Evolutionary conservation across 1,139 yeast genomes (phyloP), one percentile per base, ranked within the genome.

Genomic region (Debaryomyces sp.): DNA sequence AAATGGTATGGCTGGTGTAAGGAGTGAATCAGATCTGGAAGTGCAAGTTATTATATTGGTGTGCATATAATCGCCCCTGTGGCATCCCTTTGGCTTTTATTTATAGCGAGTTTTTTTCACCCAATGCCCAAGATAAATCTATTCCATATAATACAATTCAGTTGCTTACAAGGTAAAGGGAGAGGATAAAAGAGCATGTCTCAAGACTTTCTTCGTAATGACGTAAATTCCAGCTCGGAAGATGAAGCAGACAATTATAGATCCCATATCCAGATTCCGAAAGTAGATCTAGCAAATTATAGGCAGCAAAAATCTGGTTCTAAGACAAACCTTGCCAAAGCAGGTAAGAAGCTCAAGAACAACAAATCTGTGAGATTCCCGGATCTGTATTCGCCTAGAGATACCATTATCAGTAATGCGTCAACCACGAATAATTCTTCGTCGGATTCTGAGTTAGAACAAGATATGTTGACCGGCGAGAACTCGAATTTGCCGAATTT

Each of bases 331-430:
- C 51, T 71, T 17, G 70, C 66, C 18, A 70, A 71, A 50, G 75
- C 75, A 1, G 71, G 71, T 3, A 66, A 66, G 47, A 70, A 63
- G 46, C 65, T 36, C 54, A 55, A 30, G 63, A 55, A 58, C 36
- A 55, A 58, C 36, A 61, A 59, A 45, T 49, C 60, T 26, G 72
- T 67, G 2, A 57, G 71, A 29, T 67, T 69, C 46, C 73, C 75
- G 3, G 75, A 64, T 47, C 61, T 60, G 51, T 61, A 58, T 47
- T 37, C 60, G 4, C 64, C 68, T 2, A 49, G 67, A 32, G 66
- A 60, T 30, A 59, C 70, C 26, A 61, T 64, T 38, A 54, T 64
- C 33, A 64, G 68, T 47, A 63, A 53, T 40, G 60, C 55, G 6
- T 64, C 71, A 2, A 60, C 70, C 15, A 54, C 64, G n/a, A 59